Base-by-base conservation (phyloP, 148 eudicot species). In the Rhododendron kiyosumense region DNA sequence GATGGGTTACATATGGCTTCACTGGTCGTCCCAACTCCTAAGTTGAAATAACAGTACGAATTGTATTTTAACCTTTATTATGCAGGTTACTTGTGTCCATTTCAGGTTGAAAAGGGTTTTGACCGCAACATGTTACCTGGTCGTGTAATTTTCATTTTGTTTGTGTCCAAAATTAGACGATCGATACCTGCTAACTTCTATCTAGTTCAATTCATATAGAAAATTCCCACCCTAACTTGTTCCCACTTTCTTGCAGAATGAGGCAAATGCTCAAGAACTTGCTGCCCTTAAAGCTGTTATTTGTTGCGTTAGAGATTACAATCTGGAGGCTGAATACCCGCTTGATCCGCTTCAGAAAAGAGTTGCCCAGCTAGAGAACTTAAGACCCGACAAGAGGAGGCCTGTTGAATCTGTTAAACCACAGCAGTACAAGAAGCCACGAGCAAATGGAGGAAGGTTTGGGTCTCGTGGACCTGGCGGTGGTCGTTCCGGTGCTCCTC, bases 281-380 rank as follows among this genome's bases (percentile, higher is more conserved):
- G 91, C 88, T 54, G 95, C 93, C 9, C 57, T 93, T 51, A 90
- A 75, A 85, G 87, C 79, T 34, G 90, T 93, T 75, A 87, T 93
- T 17, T 75, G 82, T 11, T 91, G 93, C 57, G 88, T 93, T 34
- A 85, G 85, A 73, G 84, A 87, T 20, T 93, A 91, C 88, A 87
- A 87, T 14, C 93, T 93, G 6, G 90, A 91, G 90, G 89, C 89
- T 22, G 89, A 83, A 22, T 93, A 93, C 75, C 93, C 95, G 34
- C 92, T 93, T 17, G 91, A 90, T 57, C 92, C 93, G 4, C 96
- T 94, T 76, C 87, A 86, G 84, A 92, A 78, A 86, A 90, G 94
- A 85, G 89, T 92, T 20, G 71, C 85, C 48, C 95, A 93, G 88
- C 86, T 94, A 81, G 94, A 92, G 85, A 92, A 90, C 82, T 57